phyloP scores from a whole-genome alignment of 345 rosid genomes.

The Turritis glabra region DNA sequence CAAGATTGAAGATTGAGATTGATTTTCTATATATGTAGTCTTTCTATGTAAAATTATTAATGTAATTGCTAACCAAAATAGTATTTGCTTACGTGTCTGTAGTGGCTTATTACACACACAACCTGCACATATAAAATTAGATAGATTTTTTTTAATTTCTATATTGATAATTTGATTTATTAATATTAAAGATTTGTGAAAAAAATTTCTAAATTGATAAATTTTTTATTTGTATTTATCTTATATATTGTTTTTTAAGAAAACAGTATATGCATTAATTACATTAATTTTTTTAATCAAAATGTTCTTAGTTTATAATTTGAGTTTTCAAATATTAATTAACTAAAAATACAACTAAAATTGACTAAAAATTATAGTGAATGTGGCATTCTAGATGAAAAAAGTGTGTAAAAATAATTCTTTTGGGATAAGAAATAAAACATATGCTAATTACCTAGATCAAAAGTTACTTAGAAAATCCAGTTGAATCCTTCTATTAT shows the following conservation, averaged over 20 bases:
- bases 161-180: neutral
- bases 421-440: neutral
- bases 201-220: too few relatives aligned
- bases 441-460: neutral
- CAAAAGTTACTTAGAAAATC: too few relatives aligned
- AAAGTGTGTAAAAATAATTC: neutral
- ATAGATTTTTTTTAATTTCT: neutral
- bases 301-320: neutral
- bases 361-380: neutral
- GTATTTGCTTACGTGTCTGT: neutral
- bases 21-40: neutral
- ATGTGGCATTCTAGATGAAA: neutral
- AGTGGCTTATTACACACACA: neutral
- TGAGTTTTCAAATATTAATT: neutral
- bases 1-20: neutral
- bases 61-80: neutral
- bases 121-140: neutral
- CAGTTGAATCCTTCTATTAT: too few relatives aligned
- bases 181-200: too few relatives aligned
- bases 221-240: too few relatives aligned
- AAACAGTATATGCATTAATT: neutral
- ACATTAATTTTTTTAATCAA: neutral
- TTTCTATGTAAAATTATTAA: neutral
- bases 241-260: too few relatives aligned
- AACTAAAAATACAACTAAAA: neutral